Conservation (phyloP, 352 stramenopile species). For the Thalassiosira ordinaria region DNA sequence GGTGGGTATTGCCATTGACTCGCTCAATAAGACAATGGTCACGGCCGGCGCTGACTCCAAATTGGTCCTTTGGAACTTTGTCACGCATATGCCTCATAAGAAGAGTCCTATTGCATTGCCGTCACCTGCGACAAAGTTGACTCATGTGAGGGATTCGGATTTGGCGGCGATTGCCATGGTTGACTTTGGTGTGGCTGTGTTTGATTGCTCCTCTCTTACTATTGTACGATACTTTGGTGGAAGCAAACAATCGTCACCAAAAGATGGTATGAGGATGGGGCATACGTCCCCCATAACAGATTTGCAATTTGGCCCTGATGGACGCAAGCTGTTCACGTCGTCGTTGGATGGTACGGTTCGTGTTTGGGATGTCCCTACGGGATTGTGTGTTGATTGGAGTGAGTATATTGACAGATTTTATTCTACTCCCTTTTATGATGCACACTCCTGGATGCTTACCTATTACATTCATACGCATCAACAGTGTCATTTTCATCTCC, state of each 20-base stretch:
- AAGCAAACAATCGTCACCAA: background rate
- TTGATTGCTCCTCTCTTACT: slow-evolving; percentile 73
- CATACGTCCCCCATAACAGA: slow-evolving; percentile 77
- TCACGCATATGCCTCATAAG: slow-evolving; percentile 76
- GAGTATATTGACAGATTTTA: slow-evolving; percentile 19
- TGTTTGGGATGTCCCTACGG: slow-evolving; percentile 94
- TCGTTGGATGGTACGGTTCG: slow-evolving; percentile 90
- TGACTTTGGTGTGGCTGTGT: slow-evolving; percentile 73
- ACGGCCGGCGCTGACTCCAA: slow-evolving; percentile 76
- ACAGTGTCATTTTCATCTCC: slow-evolving; percentile 89
- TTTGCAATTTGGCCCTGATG: slow-evolving; percentile 76
- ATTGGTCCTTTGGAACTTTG: slow-evolving; percentile 81
- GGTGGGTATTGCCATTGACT: slow-evolving; percentile 79
- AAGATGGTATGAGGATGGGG: slow-evolving; percentile 6
- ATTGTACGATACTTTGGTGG: slow-evolving; percentile 78
- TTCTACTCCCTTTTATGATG: too few relatives aligned
- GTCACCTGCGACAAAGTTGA: slow-evolving; percentile 69
- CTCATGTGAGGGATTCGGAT: slow-evolving; percentile 78
- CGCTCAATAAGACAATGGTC: slow-evolving; percentile 77
- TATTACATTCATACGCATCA: too few relatives aligned
- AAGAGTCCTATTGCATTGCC: slow-evolving; percentile 77
- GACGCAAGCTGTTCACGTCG: slow-evolving; percentile 78
- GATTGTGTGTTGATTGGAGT: slow-evolving; percentile 93
- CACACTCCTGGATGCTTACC: too few relatives aligned
- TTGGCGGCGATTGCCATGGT: slow-evolving; percentile 76